Conservation (phyloP, 179 eudicot species). For the Vitellaria paradoxa region DNA sequence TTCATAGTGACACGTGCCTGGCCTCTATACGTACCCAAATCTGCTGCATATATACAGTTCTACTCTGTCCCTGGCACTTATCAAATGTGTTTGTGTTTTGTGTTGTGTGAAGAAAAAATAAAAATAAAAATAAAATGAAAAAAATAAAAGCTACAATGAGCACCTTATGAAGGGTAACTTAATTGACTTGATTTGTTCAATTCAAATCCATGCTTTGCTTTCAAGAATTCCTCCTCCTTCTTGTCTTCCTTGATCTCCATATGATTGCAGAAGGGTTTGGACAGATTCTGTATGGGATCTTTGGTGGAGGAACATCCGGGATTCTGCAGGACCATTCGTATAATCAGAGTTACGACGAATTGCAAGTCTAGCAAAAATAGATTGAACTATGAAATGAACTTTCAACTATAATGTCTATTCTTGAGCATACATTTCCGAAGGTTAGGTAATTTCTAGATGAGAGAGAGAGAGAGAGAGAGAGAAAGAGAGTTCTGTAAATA, state of each 20-base stretch:
- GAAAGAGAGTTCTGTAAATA: not conserved
- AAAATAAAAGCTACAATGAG: no score
- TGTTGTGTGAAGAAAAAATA: no score
- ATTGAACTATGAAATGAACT: no score
- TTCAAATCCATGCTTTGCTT: not conserved
- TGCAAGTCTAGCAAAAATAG: no score
- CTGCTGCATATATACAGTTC: no score
- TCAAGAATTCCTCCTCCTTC: conserved; percentile 25
- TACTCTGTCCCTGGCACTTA: no score
- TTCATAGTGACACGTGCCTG: no score
- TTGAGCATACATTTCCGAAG: conserved; percentile 7
- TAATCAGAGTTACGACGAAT: no score
- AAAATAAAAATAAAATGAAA: no score
- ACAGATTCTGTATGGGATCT: conserved; percentile 74
- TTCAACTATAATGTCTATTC: not conserved
- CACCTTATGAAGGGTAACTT: no score
- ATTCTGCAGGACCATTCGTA: conserved; percentile 41
- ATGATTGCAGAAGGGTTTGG: conserved; percentile 77
- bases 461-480: not conserved
- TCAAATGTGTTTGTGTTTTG: no score
- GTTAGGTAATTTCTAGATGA: not conserved
- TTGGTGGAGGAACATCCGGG: conserved; percentile 49
- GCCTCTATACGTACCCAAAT: no score
- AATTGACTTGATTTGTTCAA: not conserved
- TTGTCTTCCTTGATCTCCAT: conserved; percentile 75